Evolutionary conservation across 331 rosid species (phyloP), one percentile per base, ranked within the genome.

Genomic region (Spiraea crenata): DNA sequence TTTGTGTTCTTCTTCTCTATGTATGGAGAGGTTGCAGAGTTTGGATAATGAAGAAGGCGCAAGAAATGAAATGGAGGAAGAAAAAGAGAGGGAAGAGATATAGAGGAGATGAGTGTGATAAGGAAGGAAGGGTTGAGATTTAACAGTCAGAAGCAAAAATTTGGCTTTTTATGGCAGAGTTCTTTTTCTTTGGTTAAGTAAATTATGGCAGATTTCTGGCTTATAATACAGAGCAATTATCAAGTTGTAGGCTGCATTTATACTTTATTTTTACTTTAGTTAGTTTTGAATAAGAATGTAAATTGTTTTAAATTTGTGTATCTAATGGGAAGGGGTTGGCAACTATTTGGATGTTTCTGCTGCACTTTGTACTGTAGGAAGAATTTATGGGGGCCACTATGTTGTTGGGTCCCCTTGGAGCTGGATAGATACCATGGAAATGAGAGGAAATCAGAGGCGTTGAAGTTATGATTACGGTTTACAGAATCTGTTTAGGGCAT

Each of bases 81-180:
- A 76, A 71, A 51, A 60, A 65, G 67, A 49, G 64, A 80, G 63
- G 76, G 62, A 71, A 76, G 72, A 76, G 81, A 86, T 81, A 77
- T 61, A 81, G 82, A 70, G 41, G 41, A 70, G 82, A 71, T 52
- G 80, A 47, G 95, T 83, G 67, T 80, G 99, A 93, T 93, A 93
- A 93, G 99, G 84, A 85, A 91, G 87, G 91, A 90, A 89, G 96
- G 99, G 99, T 62, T 76, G 96, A 93, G 97, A 91, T 93, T 93
- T 38, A 82, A 84, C 57, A 57, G 79, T 86, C 92, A 86, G 87
- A 87, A 71, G 66, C 15, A 59, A 60, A 65, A n/a, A 11, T 68
- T 71, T 82, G 88, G 79, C 86, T 16, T 85, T 85, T 71, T 84
- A 67, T 88, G 88, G 40, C 75, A 37, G 25, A 31, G 49, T 25